A percentile compares a stretch with the other conserved stretches of the same genome.
Evolutionary conservation across 306 rosid genomes (phyloP).

Genomic region (Elaeagnus macrophylla): DNA sequence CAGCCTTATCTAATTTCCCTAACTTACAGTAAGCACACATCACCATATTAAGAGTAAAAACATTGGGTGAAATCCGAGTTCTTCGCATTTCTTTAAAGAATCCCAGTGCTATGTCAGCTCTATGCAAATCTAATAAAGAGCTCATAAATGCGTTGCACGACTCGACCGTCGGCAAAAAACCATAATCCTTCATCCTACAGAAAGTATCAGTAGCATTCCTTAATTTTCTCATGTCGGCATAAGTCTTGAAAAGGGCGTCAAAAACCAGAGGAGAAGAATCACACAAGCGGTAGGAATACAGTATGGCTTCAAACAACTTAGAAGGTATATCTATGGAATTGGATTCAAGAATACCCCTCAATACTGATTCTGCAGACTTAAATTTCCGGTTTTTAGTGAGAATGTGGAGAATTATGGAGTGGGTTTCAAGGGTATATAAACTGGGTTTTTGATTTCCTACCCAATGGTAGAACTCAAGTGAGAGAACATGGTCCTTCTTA

Average conservation of each 20-base stretch:
- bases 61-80: constrained; percentile 42
- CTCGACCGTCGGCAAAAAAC: constrained; percentile 54
- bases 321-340: constrained; percentile 30
- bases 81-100: constrained; percentile 48
- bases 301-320: constrained; percentile 44
- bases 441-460: constrained; percentile 38
- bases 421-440: constrained; percentile 47
- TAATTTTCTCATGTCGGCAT: constrained; percentile 53
- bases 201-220: constrained; percentile 53
- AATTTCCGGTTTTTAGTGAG: constrained; percentile 59
- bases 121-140: constrained; percentile 45
- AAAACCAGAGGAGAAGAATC: constrained; percentile 62
- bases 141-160: constrained; percentile 72
- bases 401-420: constrained; percentile 51
- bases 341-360: constrained; percentile 32
- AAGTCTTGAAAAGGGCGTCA: constrained; percentile 70
- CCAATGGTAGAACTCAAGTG: constrained; percentile 70
- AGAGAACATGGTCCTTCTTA: constrained; percentile 55
- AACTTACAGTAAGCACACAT: constrained; percentile 49
- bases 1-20: constrained; percentile 54
- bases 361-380: constrained; percentile 41
- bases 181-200: constrained; percentile 57
- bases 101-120: constrained; percentile 42
- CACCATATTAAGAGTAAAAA: constrained; percentile 63
- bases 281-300: constrained; percentile 47